Evolutionary conservation across 768 basidiomycete species (phyloP), one percentile per base, ranked within the genome.

Genomic region (Gyrodon lividus): DNA sequence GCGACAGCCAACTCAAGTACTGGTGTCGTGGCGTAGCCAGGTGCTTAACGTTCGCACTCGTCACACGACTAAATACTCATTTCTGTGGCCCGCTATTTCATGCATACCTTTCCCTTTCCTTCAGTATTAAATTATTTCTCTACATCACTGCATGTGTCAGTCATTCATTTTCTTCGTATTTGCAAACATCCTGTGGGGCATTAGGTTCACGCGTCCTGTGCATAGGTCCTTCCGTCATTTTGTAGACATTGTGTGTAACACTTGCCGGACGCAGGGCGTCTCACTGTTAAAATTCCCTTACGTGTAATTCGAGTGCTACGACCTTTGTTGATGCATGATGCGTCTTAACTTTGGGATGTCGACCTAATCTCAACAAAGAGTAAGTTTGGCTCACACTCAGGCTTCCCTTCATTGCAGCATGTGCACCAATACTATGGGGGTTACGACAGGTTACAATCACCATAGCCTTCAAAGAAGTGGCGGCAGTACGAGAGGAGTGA

Each of bases 71-170:
- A 51, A 43, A 37, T 13, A 17, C 24, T 20, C 45, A 20, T 44
- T 17, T 17, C 24, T 13, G 5, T 37, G 5, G 4, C 8, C 24
- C 23, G 17, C 24, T 35, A 19, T 31, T 30, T 59, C 37, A 24
- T 26, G 28, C 41, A 8, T 43, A 43, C 16, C 16, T 43, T 43
- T n/a, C 41, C 22, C 41, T 16, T n/a, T 26, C 16, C 6, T 43
- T 64, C 51, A 52, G 57, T 67, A 43, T 2, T 43, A 14, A 16
- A 33, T 46, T n/a, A n/a, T 35, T 35, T 19, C 2, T 38, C 8
- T 22, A 4, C 34, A 31, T 35, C 35, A 37, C 42, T 17, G 5
- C 28, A 43, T 39, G 35, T 9, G 24, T 24, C 31, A 8, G 26
- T 54, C 47, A 17, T 22, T 38, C 46, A 33, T 46, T 54, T 19